Conservation (phyloP, 768 basidiomycete genomes). For the Lactarius psammicola region DNA sequence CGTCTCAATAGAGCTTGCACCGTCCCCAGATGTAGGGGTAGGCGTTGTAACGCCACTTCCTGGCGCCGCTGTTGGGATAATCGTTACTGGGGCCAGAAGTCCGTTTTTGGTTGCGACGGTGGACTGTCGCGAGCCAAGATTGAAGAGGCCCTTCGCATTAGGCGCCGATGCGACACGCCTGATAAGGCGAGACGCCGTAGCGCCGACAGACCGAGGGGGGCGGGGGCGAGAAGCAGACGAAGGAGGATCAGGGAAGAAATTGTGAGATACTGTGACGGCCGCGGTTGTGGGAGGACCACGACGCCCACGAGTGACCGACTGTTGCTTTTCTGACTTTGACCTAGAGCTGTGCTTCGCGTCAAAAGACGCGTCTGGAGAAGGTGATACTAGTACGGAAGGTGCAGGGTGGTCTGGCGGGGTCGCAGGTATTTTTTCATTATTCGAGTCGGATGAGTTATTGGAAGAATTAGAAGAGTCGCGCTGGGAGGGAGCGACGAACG, state of each 20-base stretch:
- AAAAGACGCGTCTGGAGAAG: conserved; percentile 24
- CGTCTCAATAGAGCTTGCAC: conserved; percentile 73
- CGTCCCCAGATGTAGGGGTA: conserved; percentile 37
- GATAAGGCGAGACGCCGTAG: conserved; percentile 83
- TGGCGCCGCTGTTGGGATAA: conserved; percentile 54
- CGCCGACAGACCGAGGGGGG: conserved; percentile 66
- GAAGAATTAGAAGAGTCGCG: conserved; percentile 80
- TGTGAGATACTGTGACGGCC: conserved; percentile 43
- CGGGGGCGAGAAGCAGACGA: conserved; percentile 43
- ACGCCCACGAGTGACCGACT: conserved; percentile 31
- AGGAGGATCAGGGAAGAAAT: conserved; percentile 42
- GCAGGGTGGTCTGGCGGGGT: conserved; percentile 27
- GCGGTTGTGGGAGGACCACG: conserved; percentile 46
- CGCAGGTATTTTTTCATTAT: conserved; percentile 36
- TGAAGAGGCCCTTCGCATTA: conserved; percentile 90
- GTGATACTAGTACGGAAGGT: conserved; percentile 31
- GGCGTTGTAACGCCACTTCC: conserved; percentile 51
- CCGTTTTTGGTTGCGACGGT: conserved; percentile 67
- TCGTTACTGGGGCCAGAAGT: conserved; percentile 67
- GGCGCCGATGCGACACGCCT: conserved; percentile 96
- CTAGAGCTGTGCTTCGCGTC: conserved; percentile 28
- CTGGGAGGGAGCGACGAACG: conserved; percentile 53
- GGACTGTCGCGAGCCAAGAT: conserved; percentile 53
- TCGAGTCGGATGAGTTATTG: conserved; percentile 72
- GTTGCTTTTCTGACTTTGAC: conserved; percentile 37